phyloP scores from a whole-genome alignment of 2,329 filamentous ascomycete genomes.

The Neocatenulostroma microsporum region DNA sequence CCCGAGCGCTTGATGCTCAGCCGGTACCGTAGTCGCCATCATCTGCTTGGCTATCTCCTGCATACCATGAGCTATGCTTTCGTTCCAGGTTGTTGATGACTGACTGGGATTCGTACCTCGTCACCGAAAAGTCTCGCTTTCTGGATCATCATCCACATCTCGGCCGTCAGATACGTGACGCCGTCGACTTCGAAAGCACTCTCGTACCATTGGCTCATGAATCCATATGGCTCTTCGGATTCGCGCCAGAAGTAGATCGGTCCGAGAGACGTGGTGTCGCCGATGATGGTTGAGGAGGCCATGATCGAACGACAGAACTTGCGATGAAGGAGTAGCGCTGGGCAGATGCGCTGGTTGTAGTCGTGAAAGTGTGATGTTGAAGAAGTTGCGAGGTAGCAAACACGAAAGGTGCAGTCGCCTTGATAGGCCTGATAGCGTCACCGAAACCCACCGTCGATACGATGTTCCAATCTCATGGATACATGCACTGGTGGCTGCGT shows the following conservation, averaged over 20 bases:
- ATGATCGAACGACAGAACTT: too few species aligned
- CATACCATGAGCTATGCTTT: not conserved
- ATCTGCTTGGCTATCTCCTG: slow-evolving; percentile 41
- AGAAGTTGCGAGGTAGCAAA: too few species aligned
- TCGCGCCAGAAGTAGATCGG: slow-evolving; percentile 33
- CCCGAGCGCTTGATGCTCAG: slow-evolving; percentile 48
- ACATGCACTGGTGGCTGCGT: too few species aligned
- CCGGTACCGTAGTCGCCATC: slow-evolving; percentile 42
- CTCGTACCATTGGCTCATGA: slow-evolving; percentile 57
- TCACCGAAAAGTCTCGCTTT: slow-evolving; percentile 38
- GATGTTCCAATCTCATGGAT: too few species aligned
- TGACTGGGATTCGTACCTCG: slow-evolving; percentile 28
- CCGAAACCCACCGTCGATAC: too few species aligned
- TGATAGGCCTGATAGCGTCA: too few species aligned
- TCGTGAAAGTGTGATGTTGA: too few species aligned
- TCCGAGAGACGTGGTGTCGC: slow-evolving; percentile 7
- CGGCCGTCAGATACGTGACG: slow-evolving; percentile 32
- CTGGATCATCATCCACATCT: slow-evolving; percentile 45
- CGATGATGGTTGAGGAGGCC: not conserved
- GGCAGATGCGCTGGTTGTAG: too few species aligned
- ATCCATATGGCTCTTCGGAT: slow-evolving; percentile 43
- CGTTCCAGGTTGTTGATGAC: not conserved
- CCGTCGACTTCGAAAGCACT: slow-evolving; percentile 41
- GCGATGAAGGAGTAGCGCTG: too few species aligned
- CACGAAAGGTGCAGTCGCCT: too few species aligned